Percentiles rank a stretch among this genome's conserved stretches.
phyloP scores from a whole-genome alignment of 805 yeast species.

The Wickerhamiella dianesei region DNA sequence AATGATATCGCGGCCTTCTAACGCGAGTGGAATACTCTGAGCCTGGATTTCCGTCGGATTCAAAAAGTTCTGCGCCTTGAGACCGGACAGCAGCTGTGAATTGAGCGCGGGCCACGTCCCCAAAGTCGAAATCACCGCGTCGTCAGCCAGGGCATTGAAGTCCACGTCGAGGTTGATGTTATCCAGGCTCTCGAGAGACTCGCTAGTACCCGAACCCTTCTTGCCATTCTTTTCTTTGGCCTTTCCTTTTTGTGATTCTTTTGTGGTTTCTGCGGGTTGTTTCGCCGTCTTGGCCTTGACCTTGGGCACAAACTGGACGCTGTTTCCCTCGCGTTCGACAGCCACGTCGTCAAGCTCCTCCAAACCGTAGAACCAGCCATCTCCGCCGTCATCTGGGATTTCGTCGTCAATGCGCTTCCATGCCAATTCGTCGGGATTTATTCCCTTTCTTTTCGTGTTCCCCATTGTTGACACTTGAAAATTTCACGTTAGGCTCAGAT shows the following conservation, averaged over 20 bases:
- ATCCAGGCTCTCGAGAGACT: constrained; percentile 3
- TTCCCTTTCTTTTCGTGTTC: too few relatives aligned
- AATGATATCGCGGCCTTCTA: constrained; percentile 65
- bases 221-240: not conserved
- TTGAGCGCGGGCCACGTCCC: constrained; percentile 28
- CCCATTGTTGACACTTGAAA: not conserved
- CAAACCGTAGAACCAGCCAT: constrained; percentile 80
- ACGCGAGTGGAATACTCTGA: constrained; percentile 56
- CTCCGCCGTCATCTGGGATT: constrained; percentile 57
- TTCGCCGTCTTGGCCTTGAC: constrained; percentile 32
- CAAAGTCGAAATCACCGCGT: constrained; percentile 17
- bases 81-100: constrained; percentile 43
- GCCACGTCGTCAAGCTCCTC: constrained; percentile 92
- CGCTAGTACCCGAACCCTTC: constrained; percentile 1
- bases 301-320: constrained; percentile 32
- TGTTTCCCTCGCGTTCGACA: constrained; percentile 59
- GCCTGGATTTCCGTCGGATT: constrained; percentile 79
- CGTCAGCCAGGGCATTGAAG: constrained; percentile 8
- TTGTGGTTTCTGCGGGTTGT: constrained; percentile 16
- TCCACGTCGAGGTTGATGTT: constrained; percentile 9
- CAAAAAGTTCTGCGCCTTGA: constrained; percentile 42
- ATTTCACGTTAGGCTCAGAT: not conserved
- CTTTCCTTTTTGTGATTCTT: constrained; percentile 8
- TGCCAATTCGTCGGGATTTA: constrained; percentile 18
- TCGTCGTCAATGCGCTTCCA: constrained; percentile 57